These are phyloP conservation scores for Amanita muscaria DNA, from an alignment of 768 basidiomycete species.

Conservation along the genomic window DNA sequence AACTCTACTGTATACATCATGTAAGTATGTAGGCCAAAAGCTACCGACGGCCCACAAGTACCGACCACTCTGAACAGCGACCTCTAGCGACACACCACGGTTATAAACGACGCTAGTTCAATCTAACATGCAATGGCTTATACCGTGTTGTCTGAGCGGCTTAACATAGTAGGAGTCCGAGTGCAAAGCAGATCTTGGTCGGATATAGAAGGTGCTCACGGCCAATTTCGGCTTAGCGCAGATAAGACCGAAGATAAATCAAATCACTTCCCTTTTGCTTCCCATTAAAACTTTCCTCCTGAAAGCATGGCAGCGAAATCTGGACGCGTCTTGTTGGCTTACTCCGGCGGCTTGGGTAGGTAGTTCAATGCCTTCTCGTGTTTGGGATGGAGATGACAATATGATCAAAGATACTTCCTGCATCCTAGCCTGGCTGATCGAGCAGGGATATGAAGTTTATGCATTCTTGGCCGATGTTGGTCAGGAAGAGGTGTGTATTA, in stretches of 20 bases:
- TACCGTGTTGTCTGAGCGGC: too few species aligned
- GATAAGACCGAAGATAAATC: too few species aligned
- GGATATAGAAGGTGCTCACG: background rate
- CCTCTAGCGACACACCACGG: too few species aligned
- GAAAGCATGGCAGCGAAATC: slow-evolving; percentile 40
- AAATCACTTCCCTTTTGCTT: too few species aligned
- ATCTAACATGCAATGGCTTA: too few species aligned
- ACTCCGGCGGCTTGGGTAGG: slow-evolving; percentile 96
- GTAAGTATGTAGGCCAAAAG: too few species aligned
- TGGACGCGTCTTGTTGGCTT: slow-evolving; percentile 92
- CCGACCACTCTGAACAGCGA: too few species aligned
- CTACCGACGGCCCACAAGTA: too few species aligned
- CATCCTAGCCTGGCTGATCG: slow-evolving; percentile 98
- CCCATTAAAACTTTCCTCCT: background rate
- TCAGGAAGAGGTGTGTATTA: slow-evolving; percentile 64
- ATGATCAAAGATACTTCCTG: slow-evolving; percentile 80
- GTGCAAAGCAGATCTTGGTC: too few species aligned
- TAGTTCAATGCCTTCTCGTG: slow-evolving; percentile 13
- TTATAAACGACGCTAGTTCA: too few species aligned
- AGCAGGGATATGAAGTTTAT: slow-evolving; percentile 93
- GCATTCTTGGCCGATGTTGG: slow-evolving; percentile 97
- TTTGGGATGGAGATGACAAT: background rate
- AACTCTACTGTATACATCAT: too few species aligned
- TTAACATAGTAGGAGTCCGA: too few species aligned
- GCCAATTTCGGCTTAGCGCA: background rate